Percentiles rank a stretch among this genome's conserved stretches.
These are phyloP conservation scores for Echinosphaeria canescens DNA, from an alignment of 2,329 filamentous ascomycete genomes.

Conservation along the genomic window DNA sequence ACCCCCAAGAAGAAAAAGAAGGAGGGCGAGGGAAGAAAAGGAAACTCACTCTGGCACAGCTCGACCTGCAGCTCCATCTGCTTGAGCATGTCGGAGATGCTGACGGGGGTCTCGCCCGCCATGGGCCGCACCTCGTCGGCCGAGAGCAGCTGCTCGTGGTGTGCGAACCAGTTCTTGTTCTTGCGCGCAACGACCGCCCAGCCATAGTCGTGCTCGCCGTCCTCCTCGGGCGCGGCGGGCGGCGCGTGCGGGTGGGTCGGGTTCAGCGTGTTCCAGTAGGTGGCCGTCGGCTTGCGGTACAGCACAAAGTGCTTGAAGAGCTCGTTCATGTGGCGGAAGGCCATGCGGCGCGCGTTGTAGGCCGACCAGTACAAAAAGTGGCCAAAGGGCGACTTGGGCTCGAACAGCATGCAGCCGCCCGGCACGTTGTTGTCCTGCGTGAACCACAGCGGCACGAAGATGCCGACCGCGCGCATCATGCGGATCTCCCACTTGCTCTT, in stretches of 20 bases:
- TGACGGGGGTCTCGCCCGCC: conserved; percentile 26
- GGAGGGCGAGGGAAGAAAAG: too few relatives aligned
- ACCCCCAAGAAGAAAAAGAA: too few relatives aligned
- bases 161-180: too few relatives aligned
- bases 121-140: too few relatives aligned
- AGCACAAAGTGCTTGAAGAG: conserved; percentile 69
- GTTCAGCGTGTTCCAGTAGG: conserved; percentile 40
- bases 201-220: conserved; percentile 27
- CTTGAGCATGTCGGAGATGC: conserved; percentile 59
- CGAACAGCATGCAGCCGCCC: too few relatives aligned
- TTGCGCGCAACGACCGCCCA: too few relatives aligned
- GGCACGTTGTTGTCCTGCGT: too few relatives aligned
- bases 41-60: conserved; percentile 52
- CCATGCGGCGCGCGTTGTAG: conserved; percentile 60
- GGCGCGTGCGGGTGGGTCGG: conserved; percentile 31
- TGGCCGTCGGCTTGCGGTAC: conserved; percentile 58
- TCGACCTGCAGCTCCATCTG: conserved; percentile 77
- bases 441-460: too few relatives aligned
- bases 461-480: conserved; percentile 27
- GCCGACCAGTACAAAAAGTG: conserved; percentile 56
- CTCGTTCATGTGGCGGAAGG: conserved; percentile 56
- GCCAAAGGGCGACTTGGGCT: conserved; percentile 59
- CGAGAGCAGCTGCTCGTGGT: conserved; percentile 27
- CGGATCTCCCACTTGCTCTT: conserved; percentile 39
- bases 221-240: conserved; percentile 32